phyloP scores from a whole-genome alignment of 2,329 filamentous ascomycete genomes.

The Thelonectria blattea region DNA sequence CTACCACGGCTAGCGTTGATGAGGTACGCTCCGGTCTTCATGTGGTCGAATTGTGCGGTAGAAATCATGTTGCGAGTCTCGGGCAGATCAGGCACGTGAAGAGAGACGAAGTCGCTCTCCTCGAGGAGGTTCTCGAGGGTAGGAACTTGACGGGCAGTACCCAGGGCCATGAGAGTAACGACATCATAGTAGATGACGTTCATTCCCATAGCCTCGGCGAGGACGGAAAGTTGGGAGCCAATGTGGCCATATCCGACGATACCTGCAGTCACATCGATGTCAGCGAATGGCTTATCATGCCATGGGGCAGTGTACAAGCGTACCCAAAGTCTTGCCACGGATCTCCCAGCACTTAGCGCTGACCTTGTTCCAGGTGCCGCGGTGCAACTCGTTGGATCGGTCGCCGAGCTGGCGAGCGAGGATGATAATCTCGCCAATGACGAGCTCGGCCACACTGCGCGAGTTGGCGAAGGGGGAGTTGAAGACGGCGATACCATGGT shows the following conservation, averaged over 20 bases:
- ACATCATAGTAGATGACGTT: conserved; percentile 97
- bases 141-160: conserved; percentile 83
- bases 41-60: conserved; percentile 76
- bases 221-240: conserved; percentile 90
- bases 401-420: conserved; percentile 93
- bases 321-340: conserved; percentile 92
- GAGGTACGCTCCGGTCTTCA: conserved; percentile 92
- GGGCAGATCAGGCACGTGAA: conserved; percentile 90
- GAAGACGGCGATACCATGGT: conserved; percentile 93
- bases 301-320: conserved; percentile 40
- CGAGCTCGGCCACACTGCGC: conserved; percentile 92
- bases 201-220: conserved; percentile 98
- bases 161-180: conserved; percentile 91
- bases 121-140: conserved; percentile 78
- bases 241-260: conserved; percentile 99
- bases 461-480: conserved; percentile 99
- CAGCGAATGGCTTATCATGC: background rate
- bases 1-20: conserved; percentile 96
- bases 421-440: conserved; percentile 91
- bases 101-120: conserved; percentile 87
- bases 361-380: conserved; percentile 97
- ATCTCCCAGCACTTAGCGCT: conserved; percentile 98
- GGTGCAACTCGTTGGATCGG: conserved; percentile 92
- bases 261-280: conserved; percentile 49
- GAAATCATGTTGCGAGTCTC: conserved; percentile 95